These are phyloP conservation scores for Fusarium nodosum DNA, from an alignment of 2,329 filamentous ascomycete species.

Conservation along the genomic window DNA sequence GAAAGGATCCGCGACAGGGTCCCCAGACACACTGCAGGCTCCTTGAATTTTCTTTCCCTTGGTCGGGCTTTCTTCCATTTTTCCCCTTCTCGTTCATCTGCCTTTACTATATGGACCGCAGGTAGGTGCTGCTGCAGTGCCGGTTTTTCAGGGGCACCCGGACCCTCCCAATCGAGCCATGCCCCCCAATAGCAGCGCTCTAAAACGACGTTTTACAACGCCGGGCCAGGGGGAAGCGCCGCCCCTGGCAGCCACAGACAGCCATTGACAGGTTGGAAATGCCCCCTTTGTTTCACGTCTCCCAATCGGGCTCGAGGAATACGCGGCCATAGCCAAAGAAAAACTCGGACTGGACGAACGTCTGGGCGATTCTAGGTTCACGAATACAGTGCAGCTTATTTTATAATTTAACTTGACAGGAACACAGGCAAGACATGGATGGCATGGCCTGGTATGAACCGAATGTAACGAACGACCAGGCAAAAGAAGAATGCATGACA, in stretches of 20 bases:
- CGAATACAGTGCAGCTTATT: constrained; percentile 22
- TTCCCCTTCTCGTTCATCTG: constrained; percentile 17
- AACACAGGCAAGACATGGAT: constrained; percentile 20
- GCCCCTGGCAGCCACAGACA: constrained; percentile 41
- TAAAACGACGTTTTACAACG: constrained; percentile 31
- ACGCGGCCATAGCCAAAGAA: constrained; percentile 33
- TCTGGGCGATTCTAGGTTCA: constrained; percentile 6
- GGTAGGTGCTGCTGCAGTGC: constrained; percentile 2
- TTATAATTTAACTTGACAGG: constrained; percentile 10
- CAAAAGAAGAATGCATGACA: constrained; percentile 35
- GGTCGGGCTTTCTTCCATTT: not conserved
- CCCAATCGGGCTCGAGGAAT: constrained; percentile 44
- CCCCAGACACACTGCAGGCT: constrained; percentile 25
- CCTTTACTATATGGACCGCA: not conserved
- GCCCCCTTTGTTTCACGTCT: constrained; percentile 46
- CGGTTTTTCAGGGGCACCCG: constrained; percentile 38
- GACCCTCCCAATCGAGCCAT: constrained; percentile 28
- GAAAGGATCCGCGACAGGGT: constrained; percentile 47
- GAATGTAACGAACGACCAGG: constrained; percentile 4
- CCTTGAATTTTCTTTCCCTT: constrained; percentile 22
- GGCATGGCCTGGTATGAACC: constrained; percentile 20
- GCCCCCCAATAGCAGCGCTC: constrained; percentile 29
- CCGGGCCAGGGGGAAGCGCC: constrained; percentile 47
- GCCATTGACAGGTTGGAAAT: constrained; percentile 41
- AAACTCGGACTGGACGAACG: constrained; percentile 3